These are phyloP conservation scores for Stentor roeselii DNA, from an alignment of 73 alveolate genomes.

Conservation along the genomic window DNA sequence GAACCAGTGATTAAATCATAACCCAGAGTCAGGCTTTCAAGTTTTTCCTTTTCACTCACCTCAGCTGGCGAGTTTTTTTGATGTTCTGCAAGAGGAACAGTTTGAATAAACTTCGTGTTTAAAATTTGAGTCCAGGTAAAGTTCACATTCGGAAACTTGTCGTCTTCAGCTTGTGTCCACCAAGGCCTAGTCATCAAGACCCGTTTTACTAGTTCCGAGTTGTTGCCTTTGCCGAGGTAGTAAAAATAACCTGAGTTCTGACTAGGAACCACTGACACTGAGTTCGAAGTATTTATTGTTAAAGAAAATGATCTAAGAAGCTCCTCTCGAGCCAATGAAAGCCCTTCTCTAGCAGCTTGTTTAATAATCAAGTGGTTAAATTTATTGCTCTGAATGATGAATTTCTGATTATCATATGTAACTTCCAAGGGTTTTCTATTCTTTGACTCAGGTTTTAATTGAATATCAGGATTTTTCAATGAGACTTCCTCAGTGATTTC, in stretches of 20 bases:
- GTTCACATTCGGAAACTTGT: not conserved
- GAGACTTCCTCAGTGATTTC: not conserved
- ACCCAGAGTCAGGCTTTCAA: conserved; percentile 63
- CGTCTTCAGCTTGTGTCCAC: conserved; percentile 36
- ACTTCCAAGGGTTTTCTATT: not conserved
- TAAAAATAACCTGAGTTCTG: not conserved
- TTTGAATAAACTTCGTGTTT: not conserved
- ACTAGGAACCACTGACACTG: not conserved
- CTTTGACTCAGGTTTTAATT: not conserved
- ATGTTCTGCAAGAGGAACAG: conserved; percentile 27
- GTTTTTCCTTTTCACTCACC: conserved; percentile 40
- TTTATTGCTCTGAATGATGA: not conserved
- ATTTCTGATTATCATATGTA: not conserved
- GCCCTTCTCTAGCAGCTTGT: not conserved
- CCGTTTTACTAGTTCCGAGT: not conserved
- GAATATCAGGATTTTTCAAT: not conserved
- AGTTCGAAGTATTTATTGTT: not conserved
- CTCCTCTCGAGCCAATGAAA: not conserved
- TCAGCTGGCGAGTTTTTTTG: conserved; percentile 2
- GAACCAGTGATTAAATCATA: conserved; percentile 59
- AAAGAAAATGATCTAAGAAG: not conserved
- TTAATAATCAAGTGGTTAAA: not conserved
- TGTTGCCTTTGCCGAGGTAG: conserved; percentile 28
- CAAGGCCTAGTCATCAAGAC: not conserved
- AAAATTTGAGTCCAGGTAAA: not conserved